Conservation (phyloP, 306 rosid genomes). For the Citrullus amarus region DNA sequence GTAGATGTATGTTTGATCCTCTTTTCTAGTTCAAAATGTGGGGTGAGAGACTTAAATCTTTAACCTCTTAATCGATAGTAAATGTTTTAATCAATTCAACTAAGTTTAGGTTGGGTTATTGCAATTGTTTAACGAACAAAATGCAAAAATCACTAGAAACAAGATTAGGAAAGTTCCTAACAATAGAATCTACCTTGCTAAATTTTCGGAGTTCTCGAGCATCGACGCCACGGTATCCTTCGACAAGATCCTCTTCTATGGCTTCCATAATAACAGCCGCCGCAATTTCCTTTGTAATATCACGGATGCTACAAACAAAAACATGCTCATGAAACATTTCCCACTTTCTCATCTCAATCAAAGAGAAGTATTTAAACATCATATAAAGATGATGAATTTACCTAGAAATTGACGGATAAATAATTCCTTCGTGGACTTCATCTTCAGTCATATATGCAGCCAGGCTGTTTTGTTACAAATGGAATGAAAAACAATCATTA, state of each 20-base stretch:
- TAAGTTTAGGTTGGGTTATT: not conserved
- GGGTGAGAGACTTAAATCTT: too few species aligned
- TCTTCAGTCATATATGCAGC: constrained; percentile 95
- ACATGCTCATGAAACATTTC: constrained; percentile 12
- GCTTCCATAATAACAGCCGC: constrained; percentile 91
- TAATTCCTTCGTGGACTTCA: constrained; percentile 66
- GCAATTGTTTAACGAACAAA: not conserved
- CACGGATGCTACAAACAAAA: constrained; percentile 67
- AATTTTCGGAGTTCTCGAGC: constrained; percentile 70
- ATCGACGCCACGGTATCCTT: constrained; percentile 77
- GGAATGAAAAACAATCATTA: not conserved
- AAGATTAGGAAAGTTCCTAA: not conserved
- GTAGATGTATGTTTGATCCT: not conserved
- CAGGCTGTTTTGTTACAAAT: constrained; percentile 45
- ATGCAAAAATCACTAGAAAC: not conserved
- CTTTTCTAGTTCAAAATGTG: not conserved
- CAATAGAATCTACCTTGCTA: constrained; percentile 32
- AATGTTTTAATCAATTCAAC: too few species aligned
- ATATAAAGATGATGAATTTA: constrained; percentile 10
- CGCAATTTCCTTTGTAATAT: constrained; percentile 84
- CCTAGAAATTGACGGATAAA: constrained; percentile 93
- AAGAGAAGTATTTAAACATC: not conserved
- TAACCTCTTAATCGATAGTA: not conserved
- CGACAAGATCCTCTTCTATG: constrained; percentile 76
- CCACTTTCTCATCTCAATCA: not conserved